These are phyloP conservation scores for Metschnikowia kofuensis DNA, from an alignment of 805 yeast genomes.

Conservation along the genomic window DNA sequence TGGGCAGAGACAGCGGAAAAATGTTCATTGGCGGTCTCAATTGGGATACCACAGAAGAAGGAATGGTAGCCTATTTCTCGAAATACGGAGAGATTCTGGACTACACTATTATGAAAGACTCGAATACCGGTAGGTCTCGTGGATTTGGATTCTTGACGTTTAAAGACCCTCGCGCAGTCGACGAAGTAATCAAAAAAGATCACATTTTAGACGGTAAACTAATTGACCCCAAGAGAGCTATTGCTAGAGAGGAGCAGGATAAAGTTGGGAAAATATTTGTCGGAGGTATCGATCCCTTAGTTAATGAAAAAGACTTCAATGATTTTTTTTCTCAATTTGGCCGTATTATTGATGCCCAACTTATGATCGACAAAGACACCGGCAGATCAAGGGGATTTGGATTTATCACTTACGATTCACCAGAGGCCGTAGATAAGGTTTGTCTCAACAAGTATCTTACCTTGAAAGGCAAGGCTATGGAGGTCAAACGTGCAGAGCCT, in stretches of 20 bases:
- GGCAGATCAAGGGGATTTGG: conserved; percentile 98
- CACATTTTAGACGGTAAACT: conserved; percentile 93
- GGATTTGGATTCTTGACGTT: conserved; percentile 95
- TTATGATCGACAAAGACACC: conserved; percentile 95
- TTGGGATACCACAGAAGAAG: conserved; percentile 96
- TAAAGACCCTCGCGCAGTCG: conserved; percentile 76
- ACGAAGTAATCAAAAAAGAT: conserved; percentile 78
- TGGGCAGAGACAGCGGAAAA: conserved; percentile 69
- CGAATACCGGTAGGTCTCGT: conserved; percentile 80
- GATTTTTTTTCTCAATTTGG: conserved; percentile 86
- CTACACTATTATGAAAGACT: conserved; percentile 90
- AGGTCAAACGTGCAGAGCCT: conserved; percentile 81
- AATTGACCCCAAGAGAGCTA: conserved; percentile 96
- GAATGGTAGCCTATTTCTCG: conserved; percentile 73
- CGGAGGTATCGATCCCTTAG: conserved; percentile 94
- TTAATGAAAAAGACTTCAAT: conserved; percentile 86
- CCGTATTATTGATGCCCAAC: conserved; percentile 88
- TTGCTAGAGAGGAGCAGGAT: conserved; percentile 96
- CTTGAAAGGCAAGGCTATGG: conserved; percentile 83
- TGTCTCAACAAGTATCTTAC: conserved; percentile 77
- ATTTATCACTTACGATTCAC: conserved; percentile 91
- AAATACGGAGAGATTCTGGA: conserved; percentile 88
- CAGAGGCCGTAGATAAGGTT: conserved; percentile 89
- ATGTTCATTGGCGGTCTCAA: conserved; percentile 96
- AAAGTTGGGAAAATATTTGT: conserved; percentile 95